Percentiles rank a stretch among this genome's conserved stretches.
These are phyloP conservation scores for Ogataea corticis DNA, from an alignment of 805 yeast species.

Conservation along the genomic window DNA sequence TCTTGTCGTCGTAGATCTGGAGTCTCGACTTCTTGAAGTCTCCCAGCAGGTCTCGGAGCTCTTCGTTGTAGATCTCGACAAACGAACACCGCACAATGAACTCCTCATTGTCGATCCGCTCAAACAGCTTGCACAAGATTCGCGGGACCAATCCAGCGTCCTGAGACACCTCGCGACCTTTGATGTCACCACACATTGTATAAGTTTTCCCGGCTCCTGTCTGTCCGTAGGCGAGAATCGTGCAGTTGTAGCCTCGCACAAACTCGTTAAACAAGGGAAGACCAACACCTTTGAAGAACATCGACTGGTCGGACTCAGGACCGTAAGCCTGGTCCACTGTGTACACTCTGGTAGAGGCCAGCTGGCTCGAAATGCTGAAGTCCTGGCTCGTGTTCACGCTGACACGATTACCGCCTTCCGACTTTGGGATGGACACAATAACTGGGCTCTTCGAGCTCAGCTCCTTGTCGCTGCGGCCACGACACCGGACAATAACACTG, in stretches of 20 bases:
- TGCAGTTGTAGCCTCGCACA: constrained; percentile 53
- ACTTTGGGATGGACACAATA: constrained; percentile 48
- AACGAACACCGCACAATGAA: constrained; percentile 50
- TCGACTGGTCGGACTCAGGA: constrained; percentile 49
- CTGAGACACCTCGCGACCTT: constrained; percentile 23
- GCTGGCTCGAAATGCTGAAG: constrained; percentile 24
- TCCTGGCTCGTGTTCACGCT: constrained; percentile 29
- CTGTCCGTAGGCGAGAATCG: constrained; percentile 60
- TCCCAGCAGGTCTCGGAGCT: constrained; percentile 44
- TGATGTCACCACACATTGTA: constrained; percentile 56
- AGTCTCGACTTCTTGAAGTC: constrained; percentile 35
- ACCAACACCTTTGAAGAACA: constrained; percentile 47
- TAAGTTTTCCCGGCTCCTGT: constrained; percentile 64
- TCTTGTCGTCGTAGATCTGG: constrained; percentile 40
- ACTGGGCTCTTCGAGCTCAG: constrained; percentile 45
- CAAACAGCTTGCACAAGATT: constrained; percentile 44
- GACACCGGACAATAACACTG: constrained; percentile 56
- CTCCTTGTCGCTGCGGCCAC: constrained; percentile 50
- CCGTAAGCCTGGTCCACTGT: constrained; percentile 59
- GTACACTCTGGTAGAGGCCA: constrained; percentile 38
- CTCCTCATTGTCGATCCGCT: constrained; percentile 30
- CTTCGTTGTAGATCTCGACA: constrained; percentile 52
- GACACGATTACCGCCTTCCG: constrained; percentile 26
- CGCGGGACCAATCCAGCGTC: constrained; percentile 55
- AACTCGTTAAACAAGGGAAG: constrained; percentile 50